phyloP scores from a whole-genome alignment of 345 rosid species.

The Citrus inodora region DNA sequence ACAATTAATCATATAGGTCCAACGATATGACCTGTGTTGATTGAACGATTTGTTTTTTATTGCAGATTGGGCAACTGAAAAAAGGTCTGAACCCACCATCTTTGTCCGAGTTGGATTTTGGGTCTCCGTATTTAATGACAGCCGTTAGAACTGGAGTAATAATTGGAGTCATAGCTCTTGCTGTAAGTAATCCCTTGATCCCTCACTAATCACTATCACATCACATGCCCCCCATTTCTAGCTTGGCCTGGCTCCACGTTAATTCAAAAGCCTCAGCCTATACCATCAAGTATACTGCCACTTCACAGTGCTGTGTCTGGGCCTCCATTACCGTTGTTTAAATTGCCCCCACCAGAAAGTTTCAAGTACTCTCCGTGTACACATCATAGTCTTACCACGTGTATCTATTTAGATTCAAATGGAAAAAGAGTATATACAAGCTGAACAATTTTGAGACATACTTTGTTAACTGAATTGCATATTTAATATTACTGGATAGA shows the following conservation, averaged over 20 bases:
- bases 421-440: too few species aligned
- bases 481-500: background rate
- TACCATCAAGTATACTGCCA: background rate
- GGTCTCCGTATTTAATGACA: constrained; percentile 53
- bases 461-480: background rate
- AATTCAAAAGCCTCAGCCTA: background rate
- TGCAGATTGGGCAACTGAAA: constrained; percentile 81
- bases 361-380: too few species aligned
- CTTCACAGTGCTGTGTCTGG: background rate
- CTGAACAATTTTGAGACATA: too few species aligned
- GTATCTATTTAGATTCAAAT: too few species aligned
- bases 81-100: constrained; percentile 86
- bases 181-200: constrained; percentile 40
- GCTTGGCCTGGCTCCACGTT: background rate
- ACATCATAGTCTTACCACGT: too few species aligned
- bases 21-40: background rate
- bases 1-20: background rate
- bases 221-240: background rate
- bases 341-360: too few species aligned
- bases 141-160: constrained; percentile 75
- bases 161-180: constrained; percentile 88
- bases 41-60: background rate
- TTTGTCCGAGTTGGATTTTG: constrained; percentile 56
- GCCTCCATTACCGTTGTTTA: background rate
- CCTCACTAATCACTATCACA: background rate